These are phyloP conservation scores for Pharus latifolius DNA, from an alignment of 176 grass and related monocot species.

Conservation along the genomic window DNA sequence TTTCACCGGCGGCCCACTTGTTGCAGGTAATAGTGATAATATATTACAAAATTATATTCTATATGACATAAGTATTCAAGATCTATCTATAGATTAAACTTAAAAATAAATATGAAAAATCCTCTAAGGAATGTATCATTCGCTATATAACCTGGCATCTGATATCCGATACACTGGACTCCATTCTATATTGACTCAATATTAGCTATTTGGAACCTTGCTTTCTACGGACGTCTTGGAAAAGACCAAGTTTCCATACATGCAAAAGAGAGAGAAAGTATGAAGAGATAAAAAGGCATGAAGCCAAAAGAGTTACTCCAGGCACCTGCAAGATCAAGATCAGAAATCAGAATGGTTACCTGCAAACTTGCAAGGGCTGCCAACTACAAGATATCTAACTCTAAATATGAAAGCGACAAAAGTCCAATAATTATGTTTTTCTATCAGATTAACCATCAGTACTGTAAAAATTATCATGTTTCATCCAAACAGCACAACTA, in stretches of 20 bases:
- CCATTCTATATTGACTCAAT: too few species aligned
- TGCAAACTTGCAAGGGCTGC: conserved; percentile 4
- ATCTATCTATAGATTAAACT: too few species aligned
- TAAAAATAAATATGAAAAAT: too few species aligned
- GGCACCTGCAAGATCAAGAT: conserved; percentile 7
- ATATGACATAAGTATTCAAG: too few species aligned
- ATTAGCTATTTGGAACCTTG: too few species aligned
- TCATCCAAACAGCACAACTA: not conserved
- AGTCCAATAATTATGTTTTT: not conserved
- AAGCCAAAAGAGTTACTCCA: conserved; percentile 29
- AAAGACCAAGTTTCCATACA: conserved; percentile 1
- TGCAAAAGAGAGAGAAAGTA: not conserved
- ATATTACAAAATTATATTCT: too few species aligned
- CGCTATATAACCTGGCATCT: too few species aligned
- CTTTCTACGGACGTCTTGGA: not conserved
- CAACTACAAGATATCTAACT: not conserved
- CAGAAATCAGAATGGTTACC: conserved; percentile 6
- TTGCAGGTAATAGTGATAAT: too few species aligned
- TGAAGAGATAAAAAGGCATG: not conserved
- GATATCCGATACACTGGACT: too few species aligned
- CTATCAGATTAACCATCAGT: not conserved
- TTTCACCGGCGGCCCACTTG: too few species aligned
- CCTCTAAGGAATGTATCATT: too few species aligned
- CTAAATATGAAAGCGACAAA: not conserved
- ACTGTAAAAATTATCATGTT: too few species aligned